phyloP scores from a whole-genome alignment of 2,329 filamentous ascomycete genomes.

The Penicillium rolfsii region DNA sequence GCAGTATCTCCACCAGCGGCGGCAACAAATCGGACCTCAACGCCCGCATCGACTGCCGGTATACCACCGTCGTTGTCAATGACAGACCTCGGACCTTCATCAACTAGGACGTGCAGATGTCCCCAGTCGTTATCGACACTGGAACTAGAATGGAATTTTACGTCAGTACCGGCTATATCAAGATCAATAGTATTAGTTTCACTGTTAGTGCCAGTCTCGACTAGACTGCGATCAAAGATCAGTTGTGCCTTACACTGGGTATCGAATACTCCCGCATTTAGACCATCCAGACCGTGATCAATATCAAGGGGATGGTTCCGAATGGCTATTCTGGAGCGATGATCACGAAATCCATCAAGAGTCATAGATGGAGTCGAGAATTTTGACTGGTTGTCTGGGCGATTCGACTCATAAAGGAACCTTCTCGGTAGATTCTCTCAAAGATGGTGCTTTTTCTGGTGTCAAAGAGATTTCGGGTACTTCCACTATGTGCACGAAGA shows the following conservation, averaged over 20 bases:
- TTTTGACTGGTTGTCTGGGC: neutral
- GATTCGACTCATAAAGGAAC: neutral
- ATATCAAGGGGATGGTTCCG: neutral
- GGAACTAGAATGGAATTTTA: neutral
- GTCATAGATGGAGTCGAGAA: too few species aligned
- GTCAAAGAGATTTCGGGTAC: neutral
- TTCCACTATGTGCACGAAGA: neutral
- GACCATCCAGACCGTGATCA: neutral
- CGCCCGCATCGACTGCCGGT: neutral
- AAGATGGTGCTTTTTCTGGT: neutral
- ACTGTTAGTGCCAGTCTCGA: neutral
- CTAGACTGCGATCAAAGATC: neutral
- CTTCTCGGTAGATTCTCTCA: neutral
- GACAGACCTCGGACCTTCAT: neutral
- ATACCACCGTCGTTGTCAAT: neutral
- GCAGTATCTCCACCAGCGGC: neutral
- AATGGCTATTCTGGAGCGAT: neutral
- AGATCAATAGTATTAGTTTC: neutral
- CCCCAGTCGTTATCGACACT: neutral
- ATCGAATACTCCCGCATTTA: neutral
- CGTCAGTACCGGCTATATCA: neutral
- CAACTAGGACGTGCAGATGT: neutral
- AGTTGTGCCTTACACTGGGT: neutral
- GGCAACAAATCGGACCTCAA: neutral
- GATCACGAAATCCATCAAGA: neutral